These are phyloP conservation scores for Betula pendula DNA, from an alignment of 306 rosid genomes.

Conservation along the genomic window DNA sequence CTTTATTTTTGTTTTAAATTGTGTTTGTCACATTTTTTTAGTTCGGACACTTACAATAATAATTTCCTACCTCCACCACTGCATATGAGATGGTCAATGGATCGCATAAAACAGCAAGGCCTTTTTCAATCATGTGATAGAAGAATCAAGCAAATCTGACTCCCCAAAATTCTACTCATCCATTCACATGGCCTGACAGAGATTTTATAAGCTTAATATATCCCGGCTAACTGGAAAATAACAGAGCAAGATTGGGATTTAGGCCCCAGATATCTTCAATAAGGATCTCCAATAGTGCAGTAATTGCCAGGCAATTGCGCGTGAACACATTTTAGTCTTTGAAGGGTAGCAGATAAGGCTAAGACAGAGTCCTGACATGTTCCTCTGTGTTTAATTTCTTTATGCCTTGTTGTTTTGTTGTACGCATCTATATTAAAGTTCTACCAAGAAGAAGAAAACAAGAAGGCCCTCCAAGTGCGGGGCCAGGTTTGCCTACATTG, in stretches of 20 bases:
- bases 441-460: not conserved
- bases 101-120: too few relatives aligned
- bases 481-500: not conserved
- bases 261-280: not conserved
- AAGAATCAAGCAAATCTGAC: not conserved
- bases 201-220: not conserved
- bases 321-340: not conserved
- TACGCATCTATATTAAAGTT: not conserved
- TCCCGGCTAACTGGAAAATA: not conserved
- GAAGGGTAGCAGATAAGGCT: not conserved
- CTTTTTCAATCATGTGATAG: not conserved
- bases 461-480: slow-evolving; percentile 4
- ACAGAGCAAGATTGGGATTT: not conserved
- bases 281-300: not conserved
- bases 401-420: not conserved
- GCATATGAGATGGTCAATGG: too few relatives aligned
- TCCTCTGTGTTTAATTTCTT: not conserved
- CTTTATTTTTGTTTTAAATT: too few relatives aligned
- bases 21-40: too few relatives aligned
- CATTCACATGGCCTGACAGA: not conserved
- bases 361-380: not conserved
- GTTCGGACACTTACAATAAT: too few relatives aligned
- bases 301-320: not conserved
- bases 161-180: not conserved
- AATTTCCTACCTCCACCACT: too few relatives aligned